phyloP scores from a whole-genome alignment of 371 early-diverging fungal species.

The Mortierella sp. region DNA sequence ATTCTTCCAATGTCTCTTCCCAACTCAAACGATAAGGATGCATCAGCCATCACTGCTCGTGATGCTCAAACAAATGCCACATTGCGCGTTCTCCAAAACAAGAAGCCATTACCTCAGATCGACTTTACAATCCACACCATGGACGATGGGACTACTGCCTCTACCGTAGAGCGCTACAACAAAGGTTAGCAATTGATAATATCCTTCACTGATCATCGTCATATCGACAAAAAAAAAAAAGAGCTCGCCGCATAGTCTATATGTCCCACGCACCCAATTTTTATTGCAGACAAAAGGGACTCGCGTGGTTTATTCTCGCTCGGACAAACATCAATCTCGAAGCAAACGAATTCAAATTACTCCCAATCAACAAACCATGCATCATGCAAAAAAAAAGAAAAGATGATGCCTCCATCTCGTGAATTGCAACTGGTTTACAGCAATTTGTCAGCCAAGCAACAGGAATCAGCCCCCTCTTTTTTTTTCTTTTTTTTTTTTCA shows the following conservation, averaged over 20 bases:
- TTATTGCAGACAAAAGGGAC: not conserved
- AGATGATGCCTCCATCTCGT: not conserved
- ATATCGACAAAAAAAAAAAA: not conserved
- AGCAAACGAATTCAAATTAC: too few species aligned
- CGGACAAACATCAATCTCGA: not conserved
- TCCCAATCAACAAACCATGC: too few species aligned
- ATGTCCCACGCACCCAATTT: too few species aligned
- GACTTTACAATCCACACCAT: slow-evolving; percentile 84
- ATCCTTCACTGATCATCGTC: not conserved
- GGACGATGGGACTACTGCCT: slow-evolving; percentile 84
- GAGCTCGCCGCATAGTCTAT: not conserved
- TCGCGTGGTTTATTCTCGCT: slow-evolving; percentile 1
- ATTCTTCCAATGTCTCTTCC: not conserved
- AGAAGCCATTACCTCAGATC: slow-evolving; percentile 60
- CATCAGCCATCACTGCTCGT: slow-evolving; percentile 7
- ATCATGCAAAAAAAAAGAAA: too few species aligned
- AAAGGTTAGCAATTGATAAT: slow-evolving; percentile 61
- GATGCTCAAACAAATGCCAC: slow-evolving; percentile 48
- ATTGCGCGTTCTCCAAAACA: slow-evolving; percentile 46
- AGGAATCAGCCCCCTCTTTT: not conserved
- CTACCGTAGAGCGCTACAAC: slow-evolving; percentile 80
- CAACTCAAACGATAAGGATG: slow-evolving; percentile 1
- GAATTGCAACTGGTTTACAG: not conserved
- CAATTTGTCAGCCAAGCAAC: not conserved
- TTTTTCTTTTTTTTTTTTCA: not conserved